These are phyloP conservation scores for Lentinus tigrinus DNA, from an alignment of 768 basidiomycete genomes.

Conservation along the genomic window DNA sequence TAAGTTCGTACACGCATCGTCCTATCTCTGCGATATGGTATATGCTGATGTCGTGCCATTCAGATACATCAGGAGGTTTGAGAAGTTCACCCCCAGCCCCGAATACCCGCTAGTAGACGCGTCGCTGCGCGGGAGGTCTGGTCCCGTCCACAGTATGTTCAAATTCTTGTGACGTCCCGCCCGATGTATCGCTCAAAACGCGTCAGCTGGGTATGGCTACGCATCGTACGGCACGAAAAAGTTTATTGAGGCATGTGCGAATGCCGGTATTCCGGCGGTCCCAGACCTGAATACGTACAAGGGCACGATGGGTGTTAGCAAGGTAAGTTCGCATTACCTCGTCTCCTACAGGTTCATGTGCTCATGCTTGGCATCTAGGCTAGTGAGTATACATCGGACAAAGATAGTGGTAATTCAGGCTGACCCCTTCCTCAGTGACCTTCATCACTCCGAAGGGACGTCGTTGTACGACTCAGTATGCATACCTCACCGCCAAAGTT, in stretches of 20 bases:
- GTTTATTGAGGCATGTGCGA: constrained; percentile 55
- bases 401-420: too few species aligned
- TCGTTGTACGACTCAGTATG: constrained; percentile 63
- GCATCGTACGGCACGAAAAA: constrained; percentile 43
- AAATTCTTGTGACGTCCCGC: not conserved
- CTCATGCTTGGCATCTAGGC: constrained; percentile 16
- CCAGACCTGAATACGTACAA: constrained; percentile 56
- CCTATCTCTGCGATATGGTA: not conserved
- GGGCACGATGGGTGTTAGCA: constrained; percentile 61
- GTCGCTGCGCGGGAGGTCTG: constrained; percentile 45
- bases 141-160: constrained; percentile 46
- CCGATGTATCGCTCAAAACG: not conserved
- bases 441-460: constrained; percentile 52
- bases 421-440: constrained; percentile 49
- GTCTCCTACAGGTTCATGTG: not conserved
- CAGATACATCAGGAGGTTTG: constrained; percentile 74
- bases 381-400: constrained; percentile 20
- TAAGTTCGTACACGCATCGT: constrained; percentile 32
- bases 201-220: constrained; percentile 48
- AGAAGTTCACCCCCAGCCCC: constrained; percentile 52
- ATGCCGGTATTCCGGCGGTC: constrained; percentile 49
- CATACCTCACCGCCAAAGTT: constrained; percentile 66
- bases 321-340: constrained; percentile 37
- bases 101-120: constrained; percentile 49
- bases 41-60: not conserved